phyloP scores from a whole-genome alignment of 148 eudicot species.

The Suaeda aralocaspica region DNA sequence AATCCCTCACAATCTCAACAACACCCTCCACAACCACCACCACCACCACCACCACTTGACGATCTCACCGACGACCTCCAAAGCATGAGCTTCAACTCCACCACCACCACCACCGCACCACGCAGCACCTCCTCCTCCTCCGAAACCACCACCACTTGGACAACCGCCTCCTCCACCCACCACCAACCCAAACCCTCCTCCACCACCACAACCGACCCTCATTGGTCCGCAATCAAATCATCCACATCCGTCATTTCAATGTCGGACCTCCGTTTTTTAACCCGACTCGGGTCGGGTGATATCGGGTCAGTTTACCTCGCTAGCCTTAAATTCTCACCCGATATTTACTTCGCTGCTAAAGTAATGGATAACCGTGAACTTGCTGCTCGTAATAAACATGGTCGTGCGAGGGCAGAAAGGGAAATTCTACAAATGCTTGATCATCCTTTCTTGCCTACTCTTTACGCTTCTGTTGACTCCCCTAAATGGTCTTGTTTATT shows the following conservation, averaged over 20 bases:
- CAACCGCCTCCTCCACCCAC: constrained; percentile 40
- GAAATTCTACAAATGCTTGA: constrained; percentile 75
- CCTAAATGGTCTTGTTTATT: constrained; percentile 70
- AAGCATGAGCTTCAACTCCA: constrained; percentile 81
- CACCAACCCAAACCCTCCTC: constrained; percentile 19
- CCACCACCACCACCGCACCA: constrained; percentile 47
- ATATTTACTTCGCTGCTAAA: constrained; percentile 64
- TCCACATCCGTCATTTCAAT: constrained; percentile 33
- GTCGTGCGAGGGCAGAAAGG: constrained; percentile 61
- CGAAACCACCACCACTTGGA: constrained; percentile 49
- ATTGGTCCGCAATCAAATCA: constrained; percentile 30
- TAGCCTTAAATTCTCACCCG: constrained; percentile 47
- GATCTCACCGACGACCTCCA: constrained; percentile 66
- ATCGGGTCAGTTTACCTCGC: constrained; percentile 84
- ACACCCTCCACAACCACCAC: neutral
- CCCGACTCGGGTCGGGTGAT: constrained; percentile 84
- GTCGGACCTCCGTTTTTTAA: constrained; percentile 68
- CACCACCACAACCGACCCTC: constrained; percentile 35
- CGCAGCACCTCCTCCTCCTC: constrained; percentile 67
- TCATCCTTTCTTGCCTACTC: constrained; percentile 81
- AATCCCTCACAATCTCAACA: neutral
- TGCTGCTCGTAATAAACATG: constrained; percentile 62
- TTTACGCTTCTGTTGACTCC: constrained; percentile 54
- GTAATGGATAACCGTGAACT: constrained; percentile 82
- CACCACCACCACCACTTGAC: constrained; percentile 31